Base-by-base conservation (phyloP, 768 basidiomycete genomes). In the Xerocomellus chrysenteron region DNA sequence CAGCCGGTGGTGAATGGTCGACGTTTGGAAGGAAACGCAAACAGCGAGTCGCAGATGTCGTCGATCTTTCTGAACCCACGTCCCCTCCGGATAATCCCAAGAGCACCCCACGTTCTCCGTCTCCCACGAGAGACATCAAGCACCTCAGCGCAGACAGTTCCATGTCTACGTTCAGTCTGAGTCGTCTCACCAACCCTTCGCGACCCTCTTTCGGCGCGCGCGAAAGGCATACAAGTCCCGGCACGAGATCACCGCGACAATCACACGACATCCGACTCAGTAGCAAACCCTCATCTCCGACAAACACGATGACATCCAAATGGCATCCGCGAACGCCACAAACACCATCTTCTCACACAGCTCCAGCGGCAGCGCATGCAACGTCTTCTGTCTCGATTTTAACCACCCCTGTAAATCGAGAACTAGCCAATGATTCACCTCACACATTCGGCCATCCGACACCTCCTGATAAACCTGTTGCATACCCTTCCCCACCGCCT, bases 401-500 rank as follows among this genome's bases (percentile, higher is more conserved):
- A 36, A 68, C 68, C 52, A 74, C 72, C 4, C 69, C 73, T 55
- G 62, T 47, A 47, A 52, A 63, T 56, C 65, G 50, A 48, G 62
- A 68, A 37, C 47, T 49, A 14, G 56, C 50, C 37, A 56, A 60
- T 28, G 73, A 75, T 59, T 78, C 77, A 24, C 78, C 78, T 11
- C 72, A 64, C 52, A 79, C 78, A 0, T 76, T 78, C 56, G 78
- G 78, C 10, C 55, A 70, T 35, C 71, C 70, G 8, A 75, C 77
- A 19, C 76, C 75, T 4, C 64, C 48, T 58, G 59, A 62, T 48
- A 63, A 62, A 35, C 47, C 55, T 48, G 58, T 59, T 66, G 68
- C 62, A 65, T 52, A 47, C 69, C 60, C 59, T 70, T 74, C 76
- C 19, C 65, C 73, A 32, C 76, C 71, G 5, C 84, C 84, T 10